Evolutionary conservation across 2,329 filamentous ascomycete species (phyloP).

Genomic region (Epichloe typhina): DNA sequence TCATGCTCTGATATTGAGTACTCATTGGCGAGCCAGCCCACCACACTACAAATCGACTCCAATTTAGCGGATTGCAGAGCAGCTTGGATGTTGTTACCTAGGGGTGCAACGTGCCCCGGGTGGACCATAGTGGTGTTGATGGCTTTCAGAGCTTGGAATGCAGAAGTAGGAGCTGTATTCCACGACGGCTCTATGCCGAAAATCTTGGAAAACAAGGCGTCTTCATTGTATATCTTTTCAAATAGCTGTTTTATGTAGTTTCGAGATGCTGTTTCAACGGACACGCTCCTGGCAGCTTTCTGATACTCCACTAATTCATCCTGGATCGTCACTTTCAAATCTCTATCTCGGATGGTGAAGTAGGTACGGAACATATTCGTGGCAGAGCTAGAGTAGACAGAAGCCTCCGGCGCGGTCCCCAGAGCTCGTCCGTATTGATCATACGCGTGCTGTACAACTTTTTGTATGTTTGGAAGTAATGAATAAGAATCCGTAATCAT

Average conservation of each 20-base stretch:
- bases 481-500: constrained; percentile 43
- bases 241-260: constrained; percentile 48
- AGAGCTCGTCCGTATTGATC: constrained; percentile 36
- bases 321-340: constrained; percentile 38
- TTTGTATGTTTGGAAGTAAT: constrained; percentile 42
- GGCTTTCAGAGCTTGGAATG: constrained; percentile 35
- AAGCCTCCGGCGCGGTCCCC: constrained; percentile 28
- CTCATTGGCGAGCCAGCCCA: constrained; percentile 45
- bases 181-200: constrained; percentile 43
- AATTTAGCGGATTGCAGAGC: constrained; percentile 34
- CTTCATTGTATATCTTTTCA: constrained; percentile 43
- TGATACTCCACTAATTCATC: constrained; percentile 42
- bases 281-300: constrained; percentile 34
- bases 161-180: constrained; percentile 34
- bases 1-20: constrained; percentile 43
- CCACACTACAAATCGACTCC: constrained; percentile 37
- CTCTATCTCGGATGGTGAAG: constrained; percentile 37
- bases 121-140: constrained; percentile 39
- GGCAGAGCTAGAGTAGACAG: constrained; percentile 40
- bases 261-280: constrained; percentile 40
- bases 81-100: constrained; percentile 36
- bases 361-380: constrained; percentile 43
- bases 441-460: constrained; percentile 37
- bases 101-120: constrained; percentile 38
- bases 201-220: constrained; percentile 38